phyloP scores from a whole-genome alignment of 2,329 filamentous ascomycete genomes.

The Colletotrichum sojae region DNA sequence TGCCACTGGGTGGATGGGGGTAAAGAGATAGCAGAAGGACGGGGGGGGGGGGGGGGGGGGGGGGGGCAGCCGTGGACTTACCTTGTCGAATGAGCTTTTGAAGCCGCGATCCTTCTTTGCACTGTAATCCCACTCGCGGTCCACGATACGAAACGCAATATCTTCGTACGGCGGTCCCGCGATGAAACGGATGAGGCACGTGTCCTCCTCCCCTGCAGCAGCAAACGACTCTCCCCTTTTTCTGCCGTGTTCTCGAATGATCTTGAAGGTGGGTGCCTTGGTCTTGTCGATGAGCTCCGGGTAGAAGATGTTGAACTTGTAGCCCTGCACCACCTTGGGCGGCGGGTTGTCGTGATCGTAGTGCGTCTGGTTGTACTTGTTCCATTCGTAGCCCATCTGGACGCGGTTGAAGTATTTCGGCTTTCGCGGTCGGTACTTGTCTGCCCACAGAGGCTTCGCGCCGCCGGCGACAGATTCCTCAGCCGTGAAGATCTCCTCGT shows the following conservation, averaged over 20 bases:
- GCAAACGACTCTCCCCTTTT: conserved; percentile 93
- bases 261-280: conserved; percentile 95
- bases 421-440: conserved; percentile 90
- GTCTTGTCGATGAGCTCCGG: conserved; percentile 95
- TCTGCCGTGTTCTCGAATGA: conserved; percentile 92
- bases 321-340: conserved; percentile 97
- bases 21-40: background rate
- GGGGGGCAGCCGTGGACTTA: conserved; percentile 55
- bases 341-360: conserved; percentile 99
- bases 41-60: too few species aligned
- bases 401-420: conserved; percentile 98
- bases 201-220: conserved; percentile 95
- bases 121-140: conserved; percentile 99
- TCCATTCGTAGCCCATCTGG: conserved; percentile 99
- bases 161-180: conserved; percentile 97
- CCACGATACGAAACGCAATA: conserved; percentile 96
- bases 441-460: conserved; percentile 81
- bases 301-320: conserved; percentile 99
- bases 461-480: conserved; percentile 83
- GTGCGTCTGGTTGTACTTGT: conserved; percentile 99
- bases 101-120: conserved; percentile 96
- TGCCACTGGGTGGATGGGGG: background rate
- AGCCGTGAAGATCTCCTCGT: conserved; percentile 94
- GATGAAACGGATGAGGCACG: conserved; percentile 95
- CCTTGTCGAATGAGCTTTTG: conserved; percentile 97